Evolutionary conservation across 108 stramenopile species (phyloP), one percentile per base, ranked within the genome.

Genomic region (Seminavis robusta): DNA sequence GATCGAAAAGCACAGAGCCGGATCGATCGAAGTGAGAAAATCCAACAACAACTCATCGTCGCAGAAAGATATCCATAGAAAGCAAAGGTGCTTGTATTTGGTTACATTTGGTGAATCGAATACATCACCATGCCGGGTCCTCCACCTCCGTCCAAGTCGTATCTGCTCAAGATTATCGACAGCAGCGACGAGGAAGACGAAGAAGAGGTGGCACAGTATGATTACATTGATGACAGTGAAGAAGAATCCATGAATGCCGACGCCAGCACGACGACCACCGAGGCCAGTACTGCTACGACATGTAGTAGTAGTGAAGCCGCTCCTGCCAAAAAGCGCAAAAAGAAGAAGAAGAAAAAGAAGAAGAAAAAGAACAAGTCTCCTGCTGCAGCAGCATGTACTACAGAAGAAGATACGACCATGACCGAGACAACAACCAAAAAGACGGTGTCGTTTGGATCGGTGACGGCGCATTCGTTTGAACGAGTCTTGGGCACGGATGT

Each of bases 61-160:
- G n/a, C n/a, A n/a, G n/a, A n/a, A n/a, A n/a, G n/a, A n/a, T n/a
- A n/a, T n/a, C n/a, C n/a, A n/a, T n/a, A n/a, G n/a, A n/a, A n/a
- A n/a, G n/a, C n/a, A n/a, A n/a, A n/a, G n/a, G n/a, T n/a, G n/a
- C n/a, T n/a, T n/a, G n/a, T n/a, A n/a, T n/a, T n/a, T n/a, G n/a
- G n/a, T n/a, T n/a, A n/a, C n/a, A n/a, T n/a, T 37, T 37, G 9
- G 13, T 37, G 4, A 50, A 28, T 31, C n/a, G n/a, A n/a, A n/a
- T n/a, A n/a, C n/a, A n/a, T n/a, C n/a, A 16, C 40, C 20, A 86
- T 87, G 86, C 82, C 83, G 1, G 76, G 76, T 7, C 86, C 86
- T n/a, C 83, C 86, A 38, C 86, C 83, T n/a, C 86, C 86, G 2
- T 84, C 80, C 13, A 79, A 78, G 33, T 82, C 79, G 16, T 88